A percentile compares a stretch with the other conserved stretches of the same genome.
phyloP scores from a whole-genome alignment of 2,329 filamentous ascomycete genomes.

The Epicoccum nigrum region DNA sequence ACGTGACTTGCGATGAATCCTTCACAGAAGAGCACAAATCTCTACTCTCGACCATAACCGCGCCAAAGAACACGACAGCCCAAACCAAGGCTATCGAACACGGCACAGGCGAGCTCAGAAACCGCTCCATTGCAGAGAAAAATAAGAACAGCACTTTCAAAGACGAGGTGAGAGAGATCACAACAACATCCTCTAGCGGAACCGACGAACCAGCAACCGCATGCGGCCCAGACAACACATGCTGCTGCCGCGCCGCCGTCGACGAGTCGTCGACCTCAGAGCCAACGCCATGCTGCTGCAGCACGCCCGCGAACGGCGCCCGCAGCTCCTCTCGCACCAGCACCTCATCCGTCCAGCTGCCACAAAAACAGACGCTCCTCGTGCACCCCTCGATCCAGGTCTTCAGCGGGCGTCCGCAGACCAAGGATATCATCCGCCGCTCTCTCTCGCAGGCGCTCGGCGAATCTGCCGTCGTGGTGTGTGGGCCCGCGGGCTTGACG shows the following conservation, averaged over 20 bases:
- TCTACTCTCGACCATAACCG: slow-evolving; percentile 31
- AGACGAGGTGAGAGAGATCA: slow-evolving; percentile 22
- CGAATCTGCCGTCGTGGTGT: slow-evolving; percentile 68
- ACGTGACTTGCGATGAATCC: slow-evolving; percentile 60
- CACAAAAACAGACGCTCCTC: slow-evolving; percentile 21
- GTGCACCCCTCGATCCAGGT: slow-evolving; percentile 47
- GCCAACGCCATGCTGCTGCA: slow-evolving; percentile 26
- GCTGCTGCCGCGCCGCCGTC: slow-evolving; percentile 58
- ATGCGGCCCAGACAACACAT: slow-evolving; percentile 42
- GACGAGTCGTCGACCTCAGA: slow-evolving; percentile 36
- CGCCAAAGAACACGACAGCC: slow-evolving; percentile 19
- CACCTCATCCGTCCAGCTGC: slow-evolving; percentile 15
- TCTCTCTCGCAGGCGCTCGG: slow-evolving; percentile 64
- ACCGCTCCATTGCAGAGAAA: slow-evolving; percentile 4
- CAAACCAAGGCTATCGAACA: slow-evolving; percentile 16
- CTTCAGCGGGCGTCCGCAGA: slow-evolving; percentile 59
- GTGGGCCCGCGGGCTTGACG: slow-evolving; percentile 63
- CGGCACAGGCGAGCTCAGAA: slow-evolving; percentile 29
- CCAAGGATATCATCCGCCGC: slow-evolving; percentile 59
- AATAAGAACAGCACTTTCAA: slow-evolving; percentile 27
- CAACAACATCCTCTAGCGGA: slow-evolving; percentile 1
- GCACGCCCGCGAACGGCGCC: slow-evolving; percentile 1
- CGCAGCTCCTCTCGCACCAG: slow-evolving; percentile 8
- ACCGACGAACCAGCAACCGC: slow-evolving; percentile 27
- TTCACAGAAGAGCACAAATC: slow-evolving; percentile 52